Evolutionary conservation across 2,329 filamentous ascomycete species (phyloP).

Genomic region (Scolecobasidium constrictum): DNA sequence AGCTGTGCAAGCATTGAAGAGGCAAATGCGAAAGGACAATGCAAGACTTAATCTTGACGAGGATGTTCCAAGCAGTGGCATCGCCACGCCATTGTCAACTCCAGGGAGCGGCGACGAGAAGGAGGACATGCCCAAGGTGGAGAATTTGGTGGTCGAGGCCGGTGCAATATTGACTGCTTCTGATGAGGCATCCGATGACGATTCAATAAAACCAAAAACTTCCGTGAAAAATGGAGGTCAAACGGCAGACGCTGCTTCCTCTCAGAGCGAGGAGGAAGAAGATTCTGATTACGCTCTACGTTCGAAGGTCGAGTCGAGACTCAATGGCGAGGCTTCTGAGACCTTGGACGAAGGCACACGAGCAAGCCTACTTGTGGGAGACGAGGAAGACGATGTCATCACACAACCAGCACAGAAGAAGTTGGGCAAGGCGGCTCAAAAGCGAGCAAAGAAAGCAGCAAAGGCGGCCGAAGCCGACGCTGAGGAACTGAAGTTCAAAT

Average conservation of each 20-base stretch:
- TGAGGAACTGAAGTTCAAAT: conserved; percentile 46
- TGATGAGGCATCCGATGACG: conserved; percentile 7
- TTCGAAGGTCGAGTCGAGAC: conserved; percentile 23
- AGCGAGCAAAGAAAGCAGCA: conserved; percentile 34
- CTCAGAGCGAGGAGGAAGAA: conserved; percentile 9
- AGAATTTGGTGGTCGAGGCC: conserved; percentile 14
- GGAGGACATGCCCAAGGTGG: conserved; percentile 13
- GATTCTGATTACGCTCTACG: conserved; percentile 25
- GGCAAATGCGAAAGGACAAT: conserved; percentile 77
- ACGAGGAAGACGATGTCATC: conserved; percentile 8
- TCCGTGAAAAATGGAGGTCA: conserved; percentile 9
- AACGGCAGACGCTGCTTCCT: not conserved
- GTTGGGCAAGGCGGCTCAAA: conserved; percentile 37
- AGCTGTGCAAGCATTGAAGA: conserved; percentile 65
- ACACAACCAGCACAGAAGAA: conserved; percentile 19
- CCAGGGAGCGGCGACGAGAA: conserved; percentile 20
- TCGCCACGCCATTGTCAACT: conserved; percentile 19
- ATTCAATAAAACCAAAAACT: not conserved
- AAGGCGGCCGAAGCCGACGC: conserved; percentile 24
- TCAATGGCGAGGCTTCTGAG: conserved; percentile 13
- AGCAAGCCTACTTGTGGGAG: no score
- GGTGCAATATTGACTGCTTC: conserved; percentile 11
- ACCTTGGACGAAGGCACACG: conserved; percentile 9
- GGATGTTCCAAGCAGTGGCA: conserved; percentile 22
- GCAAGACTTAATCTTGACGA: conserved; percentile 41